These are phyloP conservation scores for Quercus gilva DNA, from an alignment of 306 rosid genomes.

Conservation along the genomic window DNA sequence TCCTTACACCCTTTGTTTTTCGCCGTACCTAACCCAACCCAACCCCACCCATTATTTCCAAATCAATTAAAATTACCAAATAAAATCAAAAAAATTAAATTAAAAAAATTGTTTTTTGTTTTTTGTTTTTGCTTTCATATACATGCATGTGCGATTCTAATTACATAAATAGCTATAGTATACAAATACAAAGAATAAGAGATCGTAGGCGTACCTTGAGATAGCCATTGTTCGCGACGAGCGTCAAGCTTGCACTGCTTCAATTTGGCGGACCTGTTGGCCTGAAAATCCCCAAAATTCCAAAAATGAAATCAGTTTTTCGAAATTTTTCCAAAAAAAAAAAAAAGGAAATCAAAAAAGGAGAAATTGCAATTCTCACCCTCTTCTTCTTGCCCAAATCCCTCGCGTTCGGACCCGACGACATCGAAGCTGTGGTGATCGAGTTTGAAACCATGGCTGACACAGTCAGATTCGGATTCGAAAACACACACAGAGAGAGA, in stretches of 20 bases:
- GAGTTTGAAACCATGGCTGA: conserved; percentile 78
- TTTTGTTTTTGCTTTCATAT: too few species aligned
- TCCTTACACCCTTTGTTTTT: conserved; percentile 66
- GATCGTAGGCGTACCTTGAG: conserved; percentile 61
- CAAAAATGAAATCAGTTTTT: background rate
- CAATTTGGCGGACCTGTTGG: conserved; percentile 87
- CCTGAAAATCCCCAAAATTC: conserved; percentile 42
- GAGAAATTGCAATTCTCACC: conserved; percentile 41
- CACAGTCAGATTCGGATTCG: conserved; percentile 29
- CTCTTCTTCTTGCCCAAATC: conserved; percentile 88
- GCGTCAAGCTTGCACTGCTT: conserved; percentile 95
- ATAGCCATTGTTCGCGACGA: conserved; percentile 98
- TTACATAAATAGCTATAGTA: background rate
- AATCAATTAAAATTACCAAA: conserved; percentile 14
- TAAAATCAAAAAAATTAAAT: background rate
- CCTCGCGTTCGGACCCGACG: conserved; percentile 62
- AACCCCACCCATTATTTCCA: conserved; percentile 18
- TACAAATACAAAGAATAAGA: background rate
- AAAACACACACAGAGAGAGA: conserved; percentile 6
- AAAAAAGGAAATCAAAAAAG: background rate
- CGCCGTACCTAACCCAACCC: conserved; percentile 52
- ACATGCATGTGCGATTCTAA: too few species aligned
- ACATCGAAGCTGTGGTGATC: conserved; percentile 58
- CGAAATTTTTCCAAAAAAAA: background rate
- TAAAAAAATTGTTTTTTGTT: background rate